Conservation (phyloP, 805 yeast species). For the Saccharomycopsis synnaedendra region DNA sequence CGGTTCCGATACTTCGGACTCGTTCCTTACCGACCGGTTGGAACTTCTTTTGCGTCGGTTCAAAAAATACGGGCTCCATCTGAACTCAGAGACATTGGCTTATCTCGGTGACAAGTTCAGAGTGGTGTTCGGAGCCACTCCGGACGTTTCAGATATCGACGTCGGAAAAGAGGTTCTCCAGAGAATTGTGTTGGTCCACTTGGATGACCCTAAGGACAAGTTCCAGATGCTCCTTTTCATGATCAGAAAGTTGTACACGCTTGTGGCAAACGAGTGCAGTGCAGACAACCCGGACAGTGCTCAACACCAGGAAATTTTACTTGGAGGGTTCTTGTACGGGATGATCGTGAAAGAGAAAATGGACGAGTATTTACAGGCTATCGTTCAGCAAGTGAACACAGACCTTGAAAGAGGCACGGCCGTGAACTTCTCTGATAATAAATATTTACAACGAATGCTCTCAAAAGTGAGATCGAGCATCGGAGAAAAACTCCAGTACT, state of each 20-base stretch:
- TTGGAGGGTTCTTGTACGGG: conserved; percentile 94
- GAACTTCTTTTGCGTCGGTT: conserved; percentile 84
- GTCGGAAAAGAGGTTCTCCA: conserved; percentile 79
- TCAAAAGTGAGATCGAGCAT: conserved; percentile 80
- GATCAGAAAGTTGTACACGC: conserved; percentile 88
- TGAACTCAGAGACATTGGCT: conserved; percentile 83
- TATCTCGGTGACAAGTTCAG: conserved; percentile 94
- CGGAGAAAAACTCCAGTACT: conserved; percentile 89
- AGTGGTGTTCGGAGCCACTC: conserved; percentile 81
- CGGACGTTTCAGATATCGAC: conserved; percentile 78
- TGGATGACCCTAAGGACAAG: conserved; percentile 64
- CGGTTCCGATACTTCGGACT: conserved; percentile 76
- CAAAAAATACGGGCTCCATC: conserved; percentile 67
- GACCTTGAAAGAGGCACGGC: conserved; percentile 75
- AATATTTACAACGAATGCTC: conserved; percentile 73
- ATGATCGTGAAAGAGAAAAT: conserved; percentile 95
- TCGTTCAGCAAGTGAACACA: conserved; percentile 62
- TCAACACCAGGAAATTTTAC: conserved; percentile 92
- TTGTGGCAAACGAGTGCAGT: conserved; percentile 93
- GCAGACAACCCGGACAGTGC: conserved; percentile 99
- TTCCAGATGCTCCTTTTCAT: conserved; percentile 81
- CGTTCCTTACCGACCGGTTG: conserved; percentile 95
- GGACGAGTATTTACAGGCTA: conserved; percentile 76
- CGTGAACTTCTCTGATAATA: conserved; percentile 73
- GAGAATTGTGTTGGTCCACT: conserved; percentile 83